Conservation (phyloP, 2,329 filamentous ascomycete genomes). For the Didymella exigua region DNA sequence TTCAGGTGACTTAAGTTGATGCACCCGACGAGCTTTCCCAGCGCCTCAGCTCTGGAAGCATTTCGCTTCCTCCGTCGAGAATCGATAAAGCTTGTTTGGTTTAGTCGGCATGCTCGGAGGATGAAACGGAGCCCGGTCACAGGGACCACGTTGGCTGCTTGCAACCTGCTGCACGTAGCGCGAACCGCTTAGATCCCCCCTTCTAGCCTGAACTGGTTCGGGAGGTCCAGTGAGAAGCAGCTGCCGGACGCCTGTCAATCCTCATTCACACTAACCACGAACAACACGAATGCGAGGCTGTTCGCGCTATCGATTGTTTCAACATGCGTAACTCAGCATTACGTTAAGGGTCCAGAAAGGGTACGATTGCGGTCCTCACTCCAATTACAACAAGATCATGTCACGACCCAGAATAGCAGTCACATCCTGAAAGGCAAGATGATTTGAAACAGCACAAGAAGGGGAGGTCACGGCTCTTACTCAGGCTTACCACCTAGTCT, state of each 20-base stretch:
- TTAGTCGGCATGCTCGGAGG: slow-evolving; percentile 25
- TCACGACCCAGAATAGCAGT: slow-evolving; percentile 7
- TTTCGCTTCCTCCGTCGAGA: slow-evolving; percentile 20
- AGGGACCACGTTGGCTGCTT: slow-evolving; percentile 17
- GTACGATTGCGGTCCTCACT: neutral
- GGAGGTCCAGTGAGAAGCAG: slow-evolving; percentile 14
- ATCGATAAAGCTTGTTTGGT: slow-evolving; percentile 40
- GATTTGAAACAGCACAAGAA: slow-evolving; percentile 2
- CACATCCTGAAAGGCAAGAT: neutral
- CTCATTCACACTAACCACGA: slow-evolving; percentile 6
- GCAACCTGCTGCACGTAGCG: slow-evolving; percentile 6
- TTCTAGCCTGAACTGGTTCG: slow-evolving; percentile 9
- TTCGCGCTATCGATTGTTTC: slow-evolving; percentile 16
- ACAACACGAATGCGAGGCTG: slow-evolving; percentile 18
- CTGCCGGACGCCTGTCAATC: slow-evolving; percentile 19
- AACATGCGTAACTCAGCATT: slow-evolving; percentile 13
- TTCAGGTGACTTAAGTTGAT: slow-evolving; percentile 5
- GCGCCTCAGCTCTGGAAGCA: slow-evolving; percentile 23
- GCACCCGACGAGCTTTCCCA: slow-evolving; percentile 20
- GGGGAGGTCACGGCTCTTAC: neutral
- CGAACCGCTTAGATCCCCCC: slow-evolving; percentile 15
- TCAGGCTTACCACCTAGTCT: neutral
- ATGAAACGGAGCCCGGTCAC: slow-evolving; percentile 26
- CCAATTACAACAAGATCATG: neutral
- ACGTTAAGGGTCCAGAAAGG: slow-evolving; percentile 6